Percentiles rank a stretch among this genome's conserved stretches.
phyloP scores from a whole-genome alignment of 116 monocot genomes.

The Dioscorea cayenensis region DNA sequence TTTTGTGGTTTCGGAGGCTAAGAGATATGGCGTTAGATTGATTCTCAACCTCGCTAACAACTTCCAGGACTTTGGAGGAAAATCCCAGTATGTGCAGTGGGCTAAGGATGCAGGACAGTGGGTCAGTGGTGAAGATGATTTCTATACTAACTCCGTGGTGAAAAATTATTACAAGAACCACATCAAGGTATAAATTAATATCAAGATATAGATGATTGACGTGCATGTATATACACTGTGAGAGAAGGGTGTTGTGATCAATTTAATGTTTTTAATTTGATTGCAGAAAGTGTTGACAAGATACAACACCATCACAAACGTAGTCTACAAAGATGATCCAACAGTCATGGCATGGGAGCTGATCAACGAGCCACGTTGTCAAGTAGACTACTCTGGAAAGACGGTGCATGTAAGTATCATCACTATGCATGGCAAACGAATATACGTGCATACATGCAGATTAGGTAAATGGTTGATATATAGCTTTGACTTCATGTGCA shows the following conservation, averaged over 20 bases:
- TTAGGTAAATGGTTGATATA: neutral
- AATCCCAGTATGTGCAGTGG: constrained; percentile 34
- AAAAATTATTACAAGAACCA: constrained; percentile 39
- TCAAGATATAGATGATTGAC: neutral
- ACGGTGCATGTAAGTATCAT: constrained; percentile 35
- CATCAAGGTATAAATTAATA: constrained; percentile 18
- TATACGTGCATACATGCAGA: constrained; percentile 1
- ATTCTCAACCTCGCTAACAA: constrained; percentile 53
- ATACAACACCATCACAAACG: constrained; percentile 33
- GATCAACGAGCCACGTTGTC: constrained; percentile 64
- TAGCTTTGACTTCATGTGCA: neutral
- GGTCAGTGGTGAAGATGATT: constrained; percentile 26
- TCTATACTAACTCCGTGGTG: constrained; percentile 27
- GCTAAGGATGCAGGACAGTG: constrained; percentile 16
- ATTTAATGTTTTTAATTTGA: neutral
- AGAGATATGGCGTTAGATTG: constrained; percentile 24
- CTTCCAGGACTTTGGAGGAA: constrained; percentile 34
- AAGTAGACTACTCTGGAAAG: constrained; percentile 38
- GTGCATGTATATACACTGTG: neutral
- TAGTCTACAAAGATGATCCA: constrained; percentile 51
- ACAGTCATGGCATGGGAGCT: constrained; percentile 73
- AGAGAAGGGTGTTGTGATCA: neutral
- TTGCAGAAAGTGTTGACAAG: constrained; percentile 44
- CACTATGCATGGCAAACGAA: no score
- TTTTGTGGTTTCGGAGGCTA: constrained; percentile 59